Evolutionary conservation across 345 rosid genomes (phyloP).

Genomic region (Arabidopsis suecica): DNA sequence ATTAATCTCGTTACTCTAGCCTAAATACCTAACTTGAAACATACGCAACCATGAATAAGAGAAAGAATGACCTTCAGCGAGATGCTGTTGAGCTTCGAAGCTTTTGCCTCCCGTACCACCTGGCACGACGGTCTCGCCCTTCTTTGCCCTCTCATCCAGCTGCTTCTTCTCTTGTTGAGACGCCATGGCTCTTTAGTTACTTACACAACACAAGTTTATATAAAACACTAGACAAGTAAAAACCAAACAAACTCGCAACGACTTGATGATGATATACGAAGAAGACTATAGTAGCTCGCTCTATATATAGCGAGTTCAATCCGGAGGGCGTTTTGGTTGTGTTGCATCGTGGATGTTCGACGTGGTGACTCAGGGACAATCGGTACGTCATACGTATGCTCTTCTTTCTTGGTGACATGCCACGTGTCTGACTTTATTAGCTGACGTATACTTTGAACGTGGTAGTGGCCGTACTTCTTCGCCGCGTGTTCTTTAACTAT

Average conservation of each 20-base stretch:
- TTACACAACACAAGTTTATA: background rate
- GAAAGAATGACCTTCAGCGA: constrained; percentile 64
- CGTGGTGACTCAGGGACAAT: constrained; percentile 38
- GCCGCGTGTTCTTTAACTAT: constrained; percentile 33
- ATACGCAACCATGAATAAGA: background rate
- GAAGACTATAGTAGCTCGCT: background rate
- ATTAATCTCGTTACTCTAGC: background rate
- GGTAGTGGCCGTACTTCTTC: constrained; percentile 28
- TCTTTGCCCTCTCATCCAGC: constrained; percentile 71
- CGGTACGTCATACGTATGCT: constrained; percentile 47
- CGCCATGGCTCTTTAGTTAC: constrained; percentile 43
- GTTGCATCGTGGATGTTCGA: constrained; percentile 23
- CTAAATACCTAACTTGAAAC: background rate
- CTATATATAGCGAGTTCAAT: constrained; percentile 10
- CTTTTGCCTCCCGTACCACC: constrained; percentile 93
- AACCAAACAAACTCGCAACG: background rate
- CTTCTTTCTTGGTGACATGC: constrained; percentile 15
- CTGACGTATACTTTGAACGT: constrained; percentile 33
- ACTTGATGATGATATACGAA: constrained; percentile 31
- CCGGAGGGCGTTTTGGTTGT: constrained; percentile 6
- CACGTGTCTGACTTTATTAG: constrained; percentile 25
- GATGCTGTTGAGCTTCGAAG: constrained; percentile 89
- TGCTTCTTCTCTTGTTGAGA: constrained; percentile 59
- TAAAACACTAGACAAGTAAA: background rate
- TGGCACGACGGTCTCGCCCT: constrained; percentile 78